A percentile compares a stretch with the other conserved stretches of the same genome.
phyloP scores from a whole-genome alignment of 1,284 basidiomycete genomes.

The Cutaneotrichosporon sp. region DNA sequence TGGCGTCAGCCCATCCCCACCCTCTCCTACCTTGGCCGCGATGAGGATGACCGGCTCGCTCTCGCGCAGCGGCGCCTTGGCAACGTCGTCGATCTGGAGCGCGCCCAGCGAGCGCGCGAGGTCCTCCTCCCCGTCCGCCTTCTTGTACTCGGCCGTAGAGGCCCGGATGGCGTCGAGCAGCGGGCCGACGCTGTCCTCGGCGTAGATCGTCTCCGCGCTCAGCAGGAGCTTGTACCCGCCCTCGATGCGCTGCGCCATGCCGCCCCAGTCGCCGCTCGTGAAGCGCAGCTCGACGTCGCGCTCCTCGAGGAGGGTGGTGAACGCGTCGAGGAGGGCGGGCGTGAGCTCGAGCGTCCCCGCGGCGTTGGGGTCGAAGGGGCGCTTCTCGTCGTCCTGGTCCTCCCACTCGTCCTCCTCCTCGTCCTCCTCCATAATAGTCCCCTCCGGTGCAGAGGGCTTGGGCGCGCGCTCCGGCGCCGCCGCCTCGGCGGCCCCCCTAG shows the following conservation, averaged over 20 bases:
- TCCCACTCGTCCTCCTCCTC: slow-evolving; percentile 24
- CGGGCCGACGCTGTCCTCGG: slow-evolving; percentile 65
- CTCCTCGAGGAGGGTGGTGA: slow-evolving; percentile 61
- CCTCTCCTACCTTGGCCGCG: slow-evolving; percentile 46
- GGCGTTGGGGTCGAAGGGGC: slow-evolving; percentile 45
- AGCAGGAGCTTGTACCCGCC: slow-evolving; percentile 69
- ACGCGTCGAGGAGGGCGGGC: slow-evolving; percentile 64
- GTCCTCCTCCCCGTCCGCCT: slow-evolving; percentile 4
- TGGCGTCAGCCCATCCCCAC: slow-evolving; percentile 46
- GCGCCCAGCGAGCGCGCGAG: slow-evolving; percentile 36
- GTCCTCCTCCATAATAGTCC: slow-evolving; percentile 14
- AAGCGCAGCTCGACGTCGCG: slow-evolving; percentile 68
- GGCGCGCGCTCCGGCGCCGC: not conserved
- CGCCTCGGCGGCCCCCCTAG: slow-evolving; percentile 37
- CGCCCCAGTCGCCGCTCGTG: slow-evolving; percentile 77
- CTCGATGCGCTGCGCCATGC: slow-evolving; percentile 28
- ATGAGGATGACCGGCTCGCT: slow-evolving; percentile 36
- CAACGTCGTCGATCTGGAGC: slow-evolving; percentile 35
- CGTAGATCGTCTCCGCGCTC: slow-evolving; percentile 92
- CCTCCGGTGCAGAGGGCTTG: slow-evolving; percentile 18
- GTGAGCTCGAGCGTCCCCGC: slow-evolving; percentile 61
- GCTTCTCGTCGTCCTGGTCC: slow-evolving; percentile 25
- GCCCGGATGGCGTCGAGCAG: slow-evolving; percentile 60
- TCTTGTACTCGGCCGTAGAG: slow-evolving; percentile 14
- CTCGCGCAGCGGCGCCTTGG: slow-evolving; percentile 22